A percentile compares a stretch with the other conserved stretches of the same genome.
These are phyloP conservation scores for Prunella vulgaris DNA, from an alignment of 257 asterid genomes.

Conservation along the genomic window DNA sequence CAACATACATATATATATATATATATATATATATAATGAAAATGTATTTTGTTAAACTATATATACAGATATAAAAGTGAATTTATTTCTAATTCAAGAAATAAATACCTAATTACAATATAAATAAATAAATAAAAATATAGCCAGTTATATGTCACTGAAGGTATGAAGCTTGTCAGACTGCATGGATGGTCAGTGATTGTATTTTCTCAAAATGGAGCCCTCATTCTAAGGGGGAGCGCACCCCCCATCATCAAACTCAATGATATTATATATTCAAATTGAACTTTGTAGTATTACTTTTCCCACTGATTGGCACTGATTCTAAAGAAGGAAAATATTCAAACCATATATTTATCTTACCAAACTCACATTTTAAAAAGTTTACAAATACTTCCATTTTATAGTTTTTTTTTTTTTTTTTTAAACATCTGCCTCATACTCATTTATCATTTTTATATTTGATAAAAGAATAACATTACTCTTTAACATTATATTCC, in stretches of 20 bases:
- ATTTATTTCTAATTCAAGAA: neutral
- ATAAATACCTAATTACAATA: neutral
- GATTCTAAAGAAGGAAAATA: neutral
- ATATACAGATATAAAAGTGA: no score
- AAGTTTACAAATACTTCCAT: no score
- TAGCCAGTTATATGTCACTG: neutral
- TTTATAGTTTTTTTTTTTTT: no score
- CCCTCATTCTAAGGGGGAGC: constrained; percentile 28
- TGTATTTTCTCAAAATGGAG: constrained; percentile 19
- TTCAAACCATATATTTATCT: no score
- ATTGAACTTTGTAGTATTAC: neutral
- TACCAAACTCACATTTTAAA: no score
- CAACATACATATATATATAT: no score
- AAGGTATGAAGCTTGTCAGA: constrained; percentile 21
- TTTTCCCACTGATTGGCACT: constrained; percentile 2
- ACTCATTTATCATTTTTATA: no score
- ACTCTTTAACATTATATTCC: no score
- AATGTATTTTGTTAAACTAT: no score
- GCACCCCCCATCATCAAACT: neutral
- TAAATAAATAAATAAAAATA: neutral
- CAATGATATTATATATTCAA: constrained; percentile 12
- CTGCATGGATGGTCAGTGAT: constrained; percentile 28
- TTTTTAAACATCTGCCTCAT: no score
- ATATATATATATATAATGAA: no score
- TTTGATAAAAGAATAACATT: no score